Evolutionary conservation across 805 yeast species (phyloP), one percentile per base, ranked within the genome.

Genomic region (Candida nanaspora): DNA sequence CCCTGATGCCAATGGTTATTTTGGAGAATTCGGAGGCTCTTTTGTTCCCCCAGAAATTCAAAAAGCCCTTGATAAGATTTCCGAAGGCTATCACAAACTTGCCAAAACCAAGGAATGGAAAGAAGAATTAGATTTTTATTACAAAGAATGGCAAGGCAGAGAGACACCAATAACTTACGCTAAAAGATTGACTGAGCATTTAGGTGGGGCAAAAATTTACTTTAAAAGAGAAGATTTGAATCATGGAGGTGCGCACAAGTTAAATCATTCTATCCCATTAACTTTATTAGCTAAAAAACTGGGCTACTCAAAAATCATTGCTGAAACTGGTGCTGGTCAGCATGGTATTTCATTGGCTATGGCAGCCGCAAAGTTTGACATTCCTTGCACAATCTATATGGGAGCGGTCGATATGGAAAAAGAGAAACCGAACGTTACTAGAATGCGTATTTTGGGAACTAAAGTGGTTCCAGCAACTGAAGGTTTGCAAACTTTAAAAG

Each of bases 141-240:
- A 40, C 31, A 43, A 41, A 23, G 45, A 44, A 27, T 44, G 25
- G 31, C 46, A 42, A 27, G 46, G 47, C 6, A 29, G 47, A 34
- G 41, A 40, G 22, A 43, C 46, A 7, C 46, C 46, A 19, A 41
- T 44, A 27, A 32, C 47, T 6, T 40, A 44, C 25, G 42, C 42
- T 13, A 35, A 35, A 25, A 33, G 47, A 31, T 21, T 44, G 3
- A 16, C 39, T 9, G 40, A 86, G 63, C 65, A 82, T 53, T 88
- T 88, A 33, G 97, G 97, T 28, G 98, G 98, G 55, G 91, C 94
- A 14, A 83, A 84, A 56, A 89, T 93, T 65, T 93, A 98, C 98
- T 77, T 93, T 58, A 93, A 93, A 67, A 82, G 99, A 68, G 99
- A 93, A 70, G 99, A 93, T 60, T 68, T 85, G 61, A 70, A 70